Percentiles rank a stretch among this genome's conserved stretches.
These are phyloP conservation scores for Malus hybrid DNA, from an alignment of 331 rosid genomes.

Conservation along the genomic window DNA sequence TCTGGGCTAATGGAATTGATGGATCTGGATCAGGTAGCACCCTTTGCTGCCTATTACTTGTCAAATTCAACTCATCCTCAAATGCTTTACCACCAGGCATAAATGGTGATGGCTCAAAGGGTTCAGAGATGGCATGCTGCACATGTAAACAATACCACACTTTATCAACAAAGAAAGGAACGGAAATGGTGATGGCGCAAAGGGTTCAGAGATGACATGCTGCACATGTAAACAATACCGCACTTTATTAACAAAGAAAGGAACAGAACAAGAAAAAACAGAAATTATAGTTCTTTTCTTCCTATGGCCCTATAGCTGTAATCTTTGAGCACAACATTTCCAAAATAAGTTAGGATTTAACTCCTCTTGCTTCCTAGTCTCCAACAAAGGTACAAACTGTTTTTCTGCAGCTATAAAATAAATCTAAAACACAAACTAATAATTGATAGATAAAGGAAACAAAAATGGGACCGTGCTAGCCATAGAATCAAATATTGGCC, in stretches of 20 bases:
- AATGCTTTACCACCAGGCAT: conserved; percentile 71
- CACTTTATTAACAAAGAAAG: conserved; percentile 5
- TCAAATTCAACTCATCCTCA: conserved; percentile 51
- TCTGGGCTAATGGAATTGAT: conserved; percentile 34
- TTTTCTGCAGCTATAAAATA: background rate
- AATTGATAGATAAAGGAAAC: background rate
- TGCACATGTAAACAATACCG: conserved; percentile 27
- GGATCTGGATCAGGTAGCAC: conserved; percentile 58
- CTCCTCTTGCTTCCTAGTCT: background rate
- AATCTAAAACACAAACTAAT: background rate
- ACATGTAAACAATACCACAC: conserved; percentile 9
- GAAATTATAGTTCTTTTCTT: background rate
- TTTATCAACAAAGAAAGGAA: conserved; percentile 7
- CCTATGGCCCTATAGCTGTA: background rate
- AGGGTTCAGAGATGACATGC: conserved; percentile 83
- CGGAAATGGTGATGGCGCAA: conserved; percentile 70
- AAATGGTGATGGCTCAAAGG: conserved; percentile 90
- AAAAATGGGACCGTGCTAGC: background rate
- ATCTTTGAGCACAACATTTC: background rate
- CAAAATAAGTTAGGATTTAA: background rate
- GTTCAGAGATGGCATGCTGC: conserved; percentile 84
- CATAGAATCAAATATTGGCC: no score
- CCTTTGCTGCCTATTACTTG: conserved; percentile 49
- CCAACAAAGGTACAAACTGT: background rate
- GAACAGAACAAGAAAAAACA: background rate